Evolutionary conservation across 2,329 filamentous ascomycete species (phyloP).

Genomic region (Beauveria asiatica): DNA sequence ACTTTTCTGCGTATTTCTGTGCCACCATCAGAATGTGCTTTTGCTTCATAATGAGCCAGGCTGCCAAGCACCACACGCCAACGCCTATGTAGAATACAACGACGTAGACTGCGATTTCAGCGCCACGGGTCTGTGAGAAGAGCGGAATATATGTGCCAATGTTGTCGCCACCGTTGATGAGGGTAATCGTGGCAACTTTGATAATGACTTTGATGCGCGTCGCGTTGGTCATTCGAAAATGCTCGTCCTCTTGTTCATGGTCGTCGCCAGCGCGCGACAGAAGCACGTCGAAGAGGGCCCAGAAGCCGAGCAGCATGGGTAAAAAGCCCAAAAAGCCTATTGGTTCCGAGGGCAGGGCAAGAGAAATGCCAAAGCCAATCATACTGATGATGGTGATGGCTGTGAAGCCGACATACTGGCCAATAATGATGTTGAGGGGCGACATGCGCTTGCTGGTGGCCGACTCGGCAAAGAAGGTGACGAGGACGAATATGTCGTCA

Average conservation of each 20-base stretch:
- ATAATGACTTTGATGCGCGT: slow-evolving; percentile 16
- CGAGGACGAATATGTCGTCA: slow-evolving; percentile 31
- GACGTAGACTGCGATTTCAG: slow-evolving; percentile 25
- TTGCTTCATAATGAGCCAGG: slow-evolving; percentile 24
- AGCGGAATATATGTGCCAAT: slow-evolving; percentile 27
- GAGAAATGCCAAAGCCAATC: slow-evolving; percentile 25
- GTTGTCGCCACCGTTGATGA: slow-evolving; percentile 29
- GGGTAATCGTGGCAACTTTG: slow-evolving; percentile 23
- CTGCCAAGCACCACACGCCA: slow-evolving; percentile 23
- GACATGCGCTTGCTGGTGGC: slow-evolving; percentile 18
- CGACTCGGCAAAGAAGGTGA: slow-evolving; percentile 28
- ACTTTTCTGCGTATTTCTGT: slow-evolving; percentile 17
- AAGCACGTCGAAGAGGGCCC: slow-evolving; percentile 19
- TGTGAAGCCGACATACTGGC: slow-evolving; percentile 26
- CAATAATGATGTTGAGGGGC: slow-evolving; percentile 17
- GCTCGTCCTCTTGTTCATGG: slow-evolving; percentile 7
- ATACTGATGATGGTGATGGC: slow-evolving; percentile 26
- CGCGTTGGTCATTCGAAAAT: slow-evolving; percentile 1
- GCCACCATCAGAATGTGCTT: slow-evolving; percentile 20
- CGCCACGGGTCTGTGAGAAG: slow-evolving; percentile 23
- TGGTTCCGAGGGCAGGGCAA: slow-evolving; percentile 24
- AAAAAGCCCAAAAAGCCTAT: slow-evolving; percentile 28
- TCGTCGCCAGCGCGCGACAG: slow-evolving; percentile 15
- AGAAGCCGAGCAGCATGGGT: slow-evolving; percentile 24
- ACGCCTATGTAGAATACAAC: slow-evolving; percentile 25